Evolutionary conservation across 352 stramenopile species (phyloP).

Genomic region (Pythium monospermum): DNA sequence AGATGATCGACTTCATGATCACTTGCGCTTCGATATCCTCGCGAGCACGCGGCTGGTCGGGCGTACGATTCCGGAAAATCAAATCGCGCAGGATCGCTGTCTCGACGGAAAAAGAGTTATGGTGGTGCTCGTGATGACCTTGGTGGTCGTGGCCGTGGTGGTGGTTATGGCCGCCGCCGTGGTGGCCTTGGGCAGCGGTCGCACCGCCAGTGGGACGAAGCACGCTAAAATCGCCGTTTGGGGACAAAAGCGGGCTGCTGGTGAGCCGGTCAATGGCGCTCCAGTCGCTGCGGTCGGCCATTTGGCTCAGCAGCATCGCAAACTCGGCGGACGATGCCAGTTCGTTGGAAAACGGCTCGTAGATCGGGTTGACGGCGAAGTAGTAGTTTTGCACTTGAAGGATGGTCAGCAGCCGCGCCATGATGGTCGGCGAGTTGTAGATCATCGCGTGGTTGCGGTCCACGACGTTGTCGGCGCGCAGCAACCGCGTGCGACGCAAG

Average conservation of each 20-base stretch:
- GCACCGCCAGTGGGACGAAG: constrained; percentile 23
- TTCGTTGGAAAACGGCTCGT: constrained; percentile 79
- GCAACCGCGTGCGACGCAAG: constrained; percentile 75
- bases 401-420: constrained; percentile 67
- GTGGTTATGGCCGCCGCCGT: constrained; percentile 11
- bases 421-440: constrained; percentile 71
- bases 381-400: constrained; percentile 85
- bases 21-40: constrained; percentile 74
- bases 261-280: constrained; percentile 63
- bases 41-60: constrained; percentile 35
- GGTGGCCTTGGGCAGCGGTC: constrained; percentile 20
- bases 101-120: constrained; percentile 53
- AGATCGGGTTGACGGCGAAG: constrained; percentile 75
- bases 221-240: constrained; percentile 47
- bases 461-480: constrained; percentile 78
- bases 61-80: constrained; percentile 61
- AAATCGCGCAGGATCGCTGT: constrained; percentile 65
- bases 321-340: constrained; percentile 79
- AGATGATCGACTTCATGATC: constrained; percentile 91
- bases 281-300: constrained; percentile 69
- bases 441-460: constrained; percentile 94
- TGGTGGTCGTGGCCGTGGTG: constrained; percentile 23
- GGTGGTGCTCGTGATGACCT: constrained; percentile 26
- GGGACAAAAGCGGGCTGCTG: constrained; percentile 37
- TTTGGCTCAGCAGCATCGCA: constrained; percentile 73